phyloP scores from a whole-genome alignment of 2,329 filamentous ascomycete genomes.

The Beauveria australis region DNA sequence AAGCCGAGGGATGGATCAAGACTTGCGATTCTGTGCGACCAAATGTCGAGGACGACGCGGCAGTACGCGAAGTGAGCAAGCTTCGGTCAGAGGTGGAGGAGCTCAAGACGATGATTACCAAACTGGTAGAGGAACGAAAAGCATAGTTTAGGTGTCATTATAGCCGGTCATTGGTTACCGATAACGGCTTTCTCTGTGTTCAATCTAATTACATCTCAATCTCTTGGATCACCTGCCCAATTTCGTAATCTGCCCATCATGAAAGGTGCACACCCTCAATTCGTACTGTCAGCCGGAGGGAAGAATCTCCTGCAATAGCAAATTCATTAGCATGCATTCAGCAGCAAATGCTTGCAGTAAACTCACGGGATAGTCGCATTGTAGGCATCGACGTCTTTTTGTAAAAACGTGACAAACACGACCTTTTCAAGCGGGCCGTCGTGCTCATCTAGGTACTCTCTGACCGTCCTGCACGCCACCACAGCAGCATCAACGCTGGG shows the following conservation, averaged over 20 bases:
- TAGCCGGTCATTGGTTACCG: too few relatives aligned
- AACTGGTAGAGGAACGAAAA: slow-evolving; percentile 17
- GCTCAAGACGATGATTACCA: slow-evolving; percentile 41
- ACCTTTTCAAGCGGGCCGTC: slow-evolving; percentile 56
- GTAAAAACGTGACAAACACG: slow-evolving; percentile 76
- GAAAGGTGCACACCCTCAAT: background rate
- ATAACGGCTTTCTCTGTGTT: background rate
- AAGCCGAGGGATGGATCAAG: slow-evolving; percentile 78
- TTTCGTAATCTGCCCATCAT: background rate
- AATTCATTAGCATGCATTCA: background rate
- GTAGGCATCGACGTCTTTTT: slow-evolving; percentile 71
- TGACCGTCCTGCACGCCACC: slow-evolving; percentile 56
- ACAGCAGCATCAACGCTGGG: slow-evolving; percentile 64
- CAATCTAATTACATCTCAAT: background rate
- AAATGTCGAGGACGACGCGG: slow-evolving; percentile 72
- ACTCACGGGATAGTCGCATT: slow-evolving; percentile 60
- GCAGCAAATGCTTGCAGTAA: background rate
- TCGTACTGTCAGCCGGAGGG: background rate
- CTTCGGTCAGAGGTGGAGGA: slow-evolving; percentile 50
- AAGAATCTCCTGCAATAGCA: background rate
- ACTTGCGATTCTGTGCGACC: slow-evolving; percentile 67
- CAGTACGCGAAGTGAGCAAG: slow-evolving; percentile 59
- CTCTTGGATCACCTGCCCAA: background rate
- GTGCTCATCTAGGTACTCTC: slow-evolving; percentile 42
- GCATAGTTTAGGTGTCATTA: background rate